Conservation (phyloP, 257 asterid species). For the Forsythia suspensa region DNA sequence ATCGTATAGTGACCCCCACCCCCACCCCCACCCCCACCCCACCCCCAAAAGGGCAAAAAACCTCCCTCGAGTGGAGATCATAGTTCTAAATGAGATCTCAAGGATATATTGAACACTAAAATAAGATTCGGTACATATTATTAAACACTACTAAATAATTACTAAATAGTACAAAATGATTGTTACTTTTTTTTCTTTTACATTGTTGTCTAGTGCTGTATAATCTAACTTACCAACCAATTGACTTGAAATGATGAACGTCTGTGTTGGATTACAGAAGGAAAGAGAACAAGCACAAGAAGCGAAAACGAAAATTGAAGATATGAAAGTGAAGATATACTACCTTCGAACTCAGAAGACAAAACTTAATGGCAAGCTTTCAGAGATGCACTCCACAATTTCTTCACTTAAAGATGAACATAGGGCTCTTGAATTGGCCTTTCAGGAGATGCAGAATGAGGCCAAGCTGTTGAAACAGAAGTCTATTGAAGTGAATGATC, state of each 20-base stretch:
- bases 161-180: too few species aligned
- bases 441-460: constrained; percentile 57
- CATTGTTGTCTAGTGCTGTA: too few species aligned
- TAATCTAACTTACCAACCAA: too few species aligned
- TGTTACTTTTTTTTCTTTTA: too few species aligned
- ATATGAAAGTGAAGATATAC: constrained; percentile 46
- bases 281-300: constrained; percentile 50
- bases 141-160: too few species aligned
- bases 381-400: constrained; percentile 64
- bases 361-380: constrained; percentile 39
- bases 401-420: constrained; percentile 70
- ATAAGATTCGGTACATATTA: too few species aligned
- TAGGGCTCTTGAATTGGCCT: constrained; percentile 35
- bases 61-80: too few species aligned
- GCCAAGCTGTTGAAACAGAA: constrained; percentile 37
- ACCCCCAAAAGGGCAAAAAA: too few species aligned
- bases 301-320: constrained; percentile 51
- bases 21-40: too few species aligned
- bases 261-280: constrained; percentile 39
- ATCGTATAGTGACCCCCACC: too few species aligned
- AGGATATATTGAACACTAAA: too few species aligned
- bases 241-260: not conserved
- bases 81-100: too few species aligned
- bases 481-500: constrained; percentile 11
- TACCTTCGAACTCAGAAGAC: constrained; percentile 46